These are phyloP conservation scores for Eimeria sp. DNA, from an alignment of 169 alveolate genomes.

Conservation along the genomic window DNA sequence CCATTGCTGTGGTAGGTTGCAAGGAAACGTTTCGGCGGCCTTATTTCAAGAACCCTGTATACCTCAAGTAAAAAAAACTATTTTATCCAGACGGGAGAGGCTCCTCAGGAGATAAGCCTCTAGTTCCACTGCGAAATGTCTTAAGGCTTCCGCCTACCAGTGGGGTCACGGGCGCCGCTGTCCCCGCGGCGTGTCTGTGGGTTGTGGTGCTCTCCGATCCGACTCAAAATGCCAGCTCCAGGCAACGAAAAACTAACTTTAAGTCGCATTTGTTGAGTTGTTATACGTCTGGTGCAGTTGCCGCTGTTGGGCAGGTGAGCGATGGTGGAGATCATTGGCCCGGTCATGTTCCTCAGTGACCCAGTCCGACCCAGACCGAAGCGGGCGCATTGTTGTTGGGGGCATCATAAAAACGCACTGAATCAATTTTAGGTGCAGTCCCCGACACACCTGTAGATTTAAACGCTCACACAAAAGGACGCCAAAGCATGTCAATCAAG, in stretches of 20 bases:
- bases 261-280: neutral
- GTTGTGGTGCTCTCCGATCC: conserved; percentile 16
- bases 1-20: conserved; percentile 8
- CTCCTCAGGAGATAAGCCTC: neutral
- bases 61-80: neutral
- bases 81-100: neutral
- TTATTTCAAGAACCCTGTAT: neutral
- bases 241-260: neutral
- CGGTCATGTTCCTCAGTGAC: neutral
- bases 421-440: neutral
- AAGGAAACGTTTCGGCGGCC: neutral
- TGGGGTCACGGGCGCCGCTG: neutral
- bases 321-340: neutral
- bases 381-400: neutral
- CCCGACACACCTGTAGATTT: neutral
- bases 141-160: neutral
- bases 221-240: neutral
- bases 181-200: neutral
- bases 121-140: neutral
- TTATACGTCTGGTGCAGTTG: neutral
- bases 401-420: neutral
- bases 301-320: neutral
- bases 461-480: neutral
- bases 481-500: neutral
- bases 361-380: neutral